These are phyloP conservation scores for Apiotrichum gamsii DNA, from an alignment of 1,284 basidiomycete species.

Conservation along the genomic window DNA sequence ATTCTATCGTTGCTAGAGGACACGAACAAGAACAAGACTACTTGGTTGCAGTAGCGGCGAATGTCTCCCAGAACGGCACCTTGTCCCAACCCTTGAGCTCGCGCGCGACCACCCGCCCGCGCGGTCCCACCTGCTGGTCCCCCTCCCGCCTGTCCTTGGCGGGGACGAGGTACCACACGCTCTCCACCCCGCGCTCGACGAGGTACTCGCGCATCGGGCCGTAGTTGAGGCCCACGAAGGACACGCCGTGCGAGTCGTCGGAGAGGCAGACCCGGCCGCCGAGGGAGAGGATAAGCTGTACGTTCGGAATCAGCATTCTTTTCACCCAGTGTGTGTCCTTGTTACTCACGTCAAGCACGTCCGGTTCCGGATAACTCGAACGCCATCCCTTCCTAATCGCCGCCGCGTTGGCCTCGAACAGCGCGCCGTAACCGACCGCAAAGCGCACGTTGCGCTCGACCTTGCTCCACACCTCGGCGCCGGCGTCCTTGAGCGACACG, in stretches of 20 bases:
- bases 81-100: conserved; percentile 19
- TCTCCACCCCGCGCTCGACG: conserved; percentile 54
- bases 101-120: conserved; percentile 29
- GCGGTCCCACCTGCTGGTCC: conserved; percentile 50
- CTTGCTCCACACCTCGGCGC: conserved; percentile 57
- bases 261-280: conserved; percentile 78
- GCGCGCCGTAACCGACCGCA: conserved; percentile 74
- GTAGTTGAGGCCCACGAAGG: conserved; percentile 85
- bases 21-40: too few relatives aligned
- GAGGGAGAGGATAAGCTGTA: conserved; percentile 60
- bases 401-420: conserved; percentile 91
- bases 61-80: conserved; percentile 27
- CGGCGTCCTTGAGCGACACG: conserved; percentile 49
- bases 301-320: background rate
- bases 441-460: conserved; percentile 69
- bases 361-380: conserved; percentile 72
- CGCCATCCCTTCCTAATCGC: conserved; percentile 88
- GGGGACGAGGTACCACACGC: conserved; percentile 61
- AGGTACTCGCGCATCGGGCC: conserved; percentile 62
- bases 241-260: conserved; percentile 91
- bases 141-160: conserved; percentile 11
- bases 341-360: conserved; percentile 63
- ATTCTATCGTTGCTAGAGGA: too few relatives aligned
- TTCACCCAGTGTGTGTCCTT: background rate
- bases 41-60: too few relatives aligned